phyloP scores from a whole-genome alignment of 129 eudicot genomes.

The Calendula officinalis region DNA sequence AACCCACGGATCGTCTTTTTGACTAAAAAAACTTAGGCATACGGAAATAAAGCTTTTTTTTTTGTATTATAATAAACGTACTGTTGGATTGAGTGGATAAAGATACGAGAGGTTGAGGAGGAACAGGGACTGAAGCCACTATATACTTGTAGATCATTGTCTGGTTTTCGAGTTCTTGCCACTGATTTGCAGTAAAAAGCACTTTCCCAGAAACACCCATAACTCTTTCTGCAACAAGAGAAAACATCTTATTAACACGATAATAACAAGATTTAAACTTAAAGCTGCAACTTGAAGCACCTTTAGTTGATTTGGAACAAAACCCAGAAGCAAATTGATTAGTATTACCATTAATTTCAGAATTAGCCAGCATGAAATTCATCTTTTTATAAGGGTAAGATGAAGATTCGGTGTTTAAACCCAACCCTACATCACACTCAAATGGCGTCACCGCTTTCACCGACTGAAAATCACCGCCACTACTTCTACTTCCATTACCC shows the following conservation, averaged over 20 bases:
- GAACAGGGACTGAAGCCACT: conserved; percentile 60
- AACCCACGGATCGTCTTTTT: too few relatives aligned
- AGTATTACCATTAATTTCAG: conserved; percentile 1
- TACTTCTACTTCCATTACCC: conserved; percentile 9
- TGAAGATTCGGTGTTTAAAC: conserved; percentile 31
- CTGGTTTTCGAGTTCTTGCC: conserved; percentile 78
- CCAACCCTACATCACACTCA: conserved; percentile 41
- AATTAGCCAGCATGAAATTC: not conserved
- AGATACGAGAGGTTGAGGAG: conserved; percentile 50
- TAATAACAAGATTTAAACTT: not conserved
- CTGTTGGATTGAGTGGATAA: conserved; percentile 53
- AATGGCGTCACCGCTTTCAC: not conserved
- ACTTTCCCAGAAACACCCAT: conserved; percentile 29
- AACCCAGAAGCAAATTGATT: conserved; percentile 21
- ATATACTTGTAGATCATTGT: conserved; percentile 65
- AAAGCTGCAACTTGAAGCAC: not conserved
- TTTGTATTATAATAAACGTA: conserved; percentile 9
- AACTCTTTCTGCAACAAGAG: conserved; percentile 38
- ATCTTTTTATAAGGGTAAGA: conserved; percentile 23
- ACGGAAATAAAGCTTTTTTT: too few relatives aligned
- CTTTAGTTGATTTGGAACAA: conserved; percentile 13
- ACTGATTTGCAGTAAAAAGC: conserved; percentile 57
- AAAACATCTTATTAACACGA: not conserved
- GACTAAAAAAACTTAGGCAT: too few relatives aligned
- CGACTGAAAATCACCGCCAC: not conserved